These are phyloP conservation scores for Fusarium globosum DNA, from an alignment of 2,329 filamentous ascomycete genomes.

Conservation along the genomic window DNA sequence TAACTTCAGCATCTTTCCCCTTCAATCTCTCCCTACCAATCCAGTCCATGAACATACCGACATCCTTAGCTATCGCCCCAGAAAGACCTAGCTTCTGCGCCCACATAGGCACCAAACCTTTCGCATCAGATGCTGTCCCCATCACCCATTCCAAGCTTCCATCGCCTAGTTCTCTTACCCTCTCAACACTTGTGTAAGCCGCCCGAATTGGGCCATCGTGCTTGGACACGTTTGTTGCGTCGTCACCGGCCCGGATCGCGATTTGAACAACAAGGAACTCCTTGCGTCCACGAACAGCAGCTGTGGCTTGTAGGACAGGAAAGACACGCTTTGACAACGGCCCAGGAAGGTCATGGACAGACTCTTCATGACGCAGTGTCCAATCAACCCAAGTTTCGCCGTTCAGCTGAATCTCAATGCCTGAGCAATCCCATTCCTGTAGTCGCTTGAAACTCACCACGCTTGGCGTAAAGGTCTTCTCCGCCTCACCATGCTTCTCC, in stretches of 20 bases:
- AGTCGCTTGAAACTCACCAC: conserved; percentile 51
- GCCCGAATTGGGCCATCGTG: conserved; percentile 63
- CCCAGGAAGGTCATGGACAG: conserved; percentile 71
- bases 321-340: conserved; percentile 74
- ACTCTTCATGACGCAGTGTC: conserved; percentile 67
- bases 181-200: conserved; percentile 74
- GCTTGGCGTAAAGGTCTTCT: conserved; percentile 54
- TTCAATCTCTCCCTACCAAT: conserved; percentile 58
- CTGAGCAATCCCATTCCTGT: conserved; percentile 59
- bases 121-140: conserved; percentile 79
- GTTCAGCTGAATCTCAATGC: conserved; percentile 52
- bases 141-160: conserved; percentile 77
- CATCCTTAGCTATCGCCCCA: conserved; percentile 75
- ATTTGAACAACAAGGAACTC: conserved; percentile 70
- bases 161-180: conserved; percentile 59
- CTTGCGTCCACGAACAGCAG: conserved; percentile 51
- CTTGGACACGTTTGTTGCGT: conserved; percentile 51
- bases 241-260: conserved; percentile 53
- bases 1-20: conserved; percentile 21
- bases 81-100: conserved; percentile 73
- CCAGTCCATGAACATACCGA: conserved; percentile 75
- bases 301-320: conserved; percentile 71
- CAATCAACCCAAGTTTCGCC: conserved; percentile 59
- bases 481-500: conserved; percentile 56
- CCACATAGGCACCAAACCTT: conserved; percentile 72